These are phyloP conservation scores for Penicillium sp. DNA, from an alignment of 2,329 filamentous ascomycete genomes.

Conservation along the genomic window DNA sequence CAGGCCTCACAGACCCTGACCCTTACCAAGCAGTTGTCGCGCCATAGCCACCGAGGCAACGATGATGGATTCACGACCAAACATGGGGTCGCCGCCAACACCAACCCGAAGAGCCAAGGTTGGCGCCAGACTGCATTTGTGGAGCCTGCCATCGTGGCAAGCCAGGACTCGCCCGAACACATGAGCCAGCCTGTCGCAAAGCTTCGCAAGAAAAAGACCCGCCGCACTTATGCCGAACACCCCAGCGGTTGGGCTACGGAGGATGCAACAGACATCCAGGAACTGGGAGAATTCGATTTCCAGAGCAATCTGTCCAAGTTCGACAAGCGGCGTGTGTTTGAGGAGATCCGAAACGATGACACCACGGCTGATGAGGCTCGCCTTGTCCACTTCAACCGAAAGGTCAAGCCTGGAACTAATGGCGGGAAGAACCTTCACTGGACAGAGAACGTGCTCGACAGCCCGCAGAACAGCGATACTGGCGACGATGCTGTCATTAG, in stretches of 20 bases:
- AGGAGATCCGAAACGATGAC: slow-evolving; percentile 85
- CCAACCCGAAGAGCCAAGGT: slow-evolving; percentile 52
- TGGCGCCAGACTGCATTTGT: slow-evolving; percentile 65
- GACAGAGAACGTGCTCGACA: slow-evolving; percentile 82
- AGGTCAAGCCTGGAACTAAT: slow-evolving; percentile 60
- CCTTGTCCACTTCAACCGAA: slow-evolving; percentile 82
- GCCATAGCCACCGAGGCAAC: slow-evolving; percentile 44
- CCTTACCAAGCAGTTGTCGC: slow-evolving; percentile 26
- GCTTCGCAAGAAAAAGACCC: slow-evolving; percentile 45
- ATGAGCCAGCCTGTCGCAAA: slow-evolving; percentile 30
- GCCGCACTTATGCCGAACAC: slow-evolving; percentile 47
- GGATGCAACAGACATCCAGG: slow-evolving; percentile 89
- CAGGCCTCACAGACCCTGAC: slow-evolving; percentile 19
- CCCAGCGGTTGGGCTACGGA: slow-evolving; percentile 92
- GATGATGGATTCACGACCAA: slow-evolving; percentile 41
- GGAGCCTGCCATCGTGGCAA: slow-evolving; percentile 43
- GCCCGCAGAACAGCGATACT: slow-evolving; percentile 66
- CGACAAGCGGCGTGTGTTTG: slow-evolving; percentile 86
- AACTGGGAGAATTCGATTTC: slow-evolving; percentile 93
- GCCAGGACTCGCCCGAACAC: slow-evolving; percentile 38
- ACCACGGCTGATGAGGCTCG: slow-evolving; percentile 82
- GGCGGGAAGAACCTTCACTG: slow-evolving; percentile 88
- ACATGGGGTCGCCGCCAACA: slow-evolving; percentile 30
- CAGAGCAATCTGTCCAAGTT: slow-evolving; percentile 85
- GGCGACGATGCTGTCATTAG: slow-evolving; percentile 52